These are phyloP conservation scores for Auriscalpium orientale DNA, from an alignment of 768 basidiomycete species.

Conservation along the genomic window DNA sequence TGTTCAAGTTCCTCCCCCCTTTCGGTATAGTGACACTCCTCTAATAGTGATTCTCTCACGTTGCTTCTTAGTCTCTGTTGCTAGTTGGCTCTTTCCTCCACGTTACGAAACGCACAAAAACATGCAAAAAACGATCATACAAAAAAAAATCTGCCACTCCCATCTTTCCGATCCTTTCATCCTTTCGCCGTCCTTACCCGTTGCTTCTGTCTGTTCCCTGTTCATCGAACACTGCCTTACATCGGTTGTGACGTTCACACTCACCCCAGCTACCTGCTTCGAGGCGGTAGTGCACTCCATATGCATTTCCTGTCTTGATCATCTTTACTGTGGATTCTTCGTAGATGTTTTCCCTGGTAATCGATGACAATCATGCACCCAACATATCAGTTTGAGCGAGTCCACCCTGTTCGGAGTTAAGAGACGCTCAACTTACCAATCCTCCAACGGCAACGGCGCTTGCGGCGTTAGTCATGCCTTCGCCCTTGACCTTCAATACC, in stretches of 20 bases:
- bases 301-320: slow-evolving; percentile 5
- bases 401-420: no score
- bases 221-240: slow-evolving; percentile 7
- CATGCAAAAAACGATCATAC: neutral
- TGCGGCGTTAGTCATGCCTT: no score
- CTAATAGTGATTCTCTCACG: slow-evolving; percentile 4
- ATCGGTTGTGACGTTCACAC: neutral
- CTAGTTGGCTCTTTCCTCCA: neutral
- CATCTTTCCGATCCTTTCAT: slow-evolving; percentile 10
- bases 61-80: neutral
- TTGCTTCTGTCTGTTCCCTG: slow-evolving; percentile 1
- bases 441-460: no score
- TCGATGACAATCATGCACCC: slow-evolving; percentile 12
- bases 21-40: neutral
- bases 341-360: neutral
- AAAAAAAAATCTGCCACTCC: slow-evolving; percentile 3
- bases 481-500: no score
- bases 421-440: no score
- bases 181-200: slow-evolving; percentile 15
- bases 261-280: neutral
- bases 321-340: neutral
- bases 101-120: slow-evolving; percentile 6
- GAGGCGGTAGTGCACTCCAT: slow-evolving; percentile 3
- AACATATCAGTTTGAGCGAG: no score
- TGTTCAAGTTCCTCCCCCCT: neutral